A percentile compares a stretch with the other conserved stretches of the same genome.
phyloP scores from a whole-genome alignment of 1,284 basidiomycete species.

The Trichosporon sp. region DNA sequence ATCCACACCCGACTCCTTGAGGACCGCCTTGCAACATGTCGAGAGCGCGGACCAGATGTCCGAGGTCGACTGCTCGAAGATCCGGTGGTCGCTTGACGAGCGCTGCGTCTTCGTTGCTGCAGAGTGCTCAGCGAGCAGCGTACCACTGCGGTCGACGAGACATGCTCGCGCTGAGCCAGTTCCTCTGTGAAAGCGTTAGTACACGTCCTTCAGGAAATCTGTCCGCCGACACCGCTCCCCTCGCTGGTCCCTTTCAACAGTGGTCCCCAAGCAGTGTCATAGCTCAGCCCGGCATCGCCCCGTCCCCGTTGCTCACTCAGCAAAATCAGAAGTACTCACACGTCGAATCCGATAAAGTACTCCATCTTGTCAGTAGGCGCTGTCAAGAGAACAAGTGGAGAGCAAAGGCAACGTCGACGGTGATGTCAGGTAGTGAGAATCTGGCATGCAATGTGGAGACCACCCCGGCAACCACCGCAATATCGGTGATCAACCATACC shows the following conservation, averaged over 20 bases:
- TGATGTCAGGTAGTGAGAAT: background rate
- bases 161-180: conserved; percentile 90
- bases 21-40: conserved; percentile 62
- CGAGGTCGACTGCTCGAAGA: conserved; percentile 73
- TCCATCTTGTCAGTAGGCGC: conserved; percentile 16
- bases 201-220: no score
- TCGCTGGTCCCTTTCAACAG: no score
- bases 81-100: conserved; percentile 73
- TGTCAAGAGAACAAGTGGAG: background rate
- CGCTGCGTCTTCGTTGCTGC: conserved; percentile 79
- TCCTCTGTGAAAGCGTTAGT: no score
- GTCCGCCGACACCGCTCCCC: no score
- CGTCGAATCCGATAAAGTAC: conserved; percentile 58
- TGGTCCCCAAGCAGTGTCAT: no score
- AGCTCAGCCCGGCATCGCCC: background rate
- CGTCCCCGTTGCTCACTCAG: no score
- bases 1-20: conserved; percentile 58
- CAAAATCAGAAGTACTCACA: conserved; percentile 42
- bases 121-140: conserved; percentile 58
- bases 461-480: background rate
- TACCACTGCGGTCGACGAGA: conserved; percentile 69
- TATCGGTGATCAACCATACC: background rate
- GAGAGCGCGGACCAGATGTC: conserved; percentile 82
- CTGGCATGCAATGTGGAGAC: background rate
- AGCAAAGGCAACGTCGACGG: background rate